Evolutionary conservation across 1,284 basidiomycete genomes (phyloP).

Genomic region (Gomphus sp.): DNA sequence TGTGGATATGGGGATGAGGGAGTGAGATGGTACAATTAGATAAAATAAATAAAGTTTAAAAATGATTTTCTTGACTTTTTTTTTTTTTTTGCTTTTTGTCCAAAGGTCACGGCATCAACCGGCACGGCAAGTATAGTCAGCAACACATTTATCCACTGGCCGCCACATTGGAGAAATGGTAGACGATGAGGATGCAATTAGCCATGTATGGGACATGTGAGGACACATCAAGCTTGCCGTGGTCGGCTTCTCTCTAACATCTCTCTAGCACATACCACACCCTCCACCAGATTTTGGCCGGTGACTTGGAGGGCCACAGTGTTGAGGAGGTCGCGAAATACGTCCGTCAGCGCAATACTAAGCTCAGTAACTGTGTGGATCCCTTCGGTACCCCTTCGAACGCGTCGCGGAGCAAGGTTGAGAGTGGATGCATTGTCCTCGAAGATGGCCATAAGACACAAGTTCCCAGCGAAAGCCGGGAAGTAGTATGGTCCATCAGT

Average conservation of each 20-base stretch:
- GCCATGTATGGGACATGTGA: conserved; percentile 10
- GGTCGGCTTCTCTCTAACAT: not conserved
- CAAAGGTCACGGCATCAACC: too few relatives aligned
- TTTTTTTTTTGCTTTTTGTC: too few relatives aligned
- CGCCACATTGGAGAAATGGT: conserved; percentile 1
- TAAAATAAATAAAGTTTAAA: too few relatives aligned
- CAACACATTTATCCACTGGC: not conserved
- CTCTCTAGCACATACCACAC: conserved; percentile 51
- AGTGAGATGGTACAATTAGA: too few relatives aligned
- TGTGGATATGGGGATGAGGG: too few relatives aligned
- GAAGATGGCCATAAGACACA: conserved; percentile 50
- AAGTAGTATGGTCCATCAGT: conserved; percentile 62
- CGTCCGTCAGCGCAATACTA: conserved; percentile 44
- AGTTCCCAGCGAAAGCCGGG: conserved; percentile 60
- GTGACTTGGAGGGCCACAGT: conserved; percentile 46
- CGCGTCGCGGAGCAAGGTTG: conserved; percentile 55
- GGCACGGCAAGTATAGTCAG: too few relatives aligned
- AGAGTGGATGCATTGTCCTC: conserved; percentile 55
- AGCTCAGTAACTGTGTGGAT: conserved; percentile 43
- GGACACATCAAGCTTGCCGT: not conserved
- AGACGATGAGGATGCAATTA: not conserved
- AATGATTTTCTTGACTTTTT: too few relatives aligned
- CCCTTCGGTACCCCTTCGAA: conserved; percentile 62
- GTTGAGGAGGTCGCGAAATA: conserved; percentile 47
- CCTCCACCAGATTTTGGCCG: conserved; percentile 50